phyloP scores from a whole-genome alignment of 2,329 filamentous ascomycete species.

The Coniella lustricola region DNA sequence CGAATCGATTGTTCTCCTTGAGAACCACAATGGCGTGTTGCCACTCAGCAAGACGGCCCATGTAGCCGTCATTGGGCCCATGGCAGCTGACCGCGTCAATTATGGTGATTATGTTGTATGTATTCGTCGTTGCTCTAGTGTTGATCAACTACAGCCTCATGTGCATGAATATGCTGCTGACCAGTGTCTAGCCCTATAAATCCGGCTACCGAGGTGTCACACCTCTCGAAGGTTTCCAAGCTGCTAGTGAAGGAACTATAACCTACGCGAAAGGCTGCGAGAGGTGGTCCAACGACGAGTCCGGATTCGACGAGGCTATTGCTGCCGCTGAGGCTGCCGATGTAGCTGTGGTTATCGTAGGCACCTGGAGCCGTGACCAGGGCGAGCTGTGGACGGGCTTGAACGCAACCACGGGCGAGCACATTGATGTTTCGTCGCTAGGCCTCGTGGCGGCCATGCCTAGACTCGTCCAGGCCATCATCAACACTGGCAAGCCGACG shows the following conservation, averaged over 20 bases:
- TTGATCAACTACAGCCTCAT: background rate
- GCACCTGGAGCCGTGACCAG: conserved; percentile 70
- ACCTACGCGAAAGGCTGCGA: conserved; percentile 66
- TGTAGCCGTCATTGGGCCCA: conserved; percentile 67
- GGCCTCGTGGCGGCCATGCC: conserved; percentile 65
- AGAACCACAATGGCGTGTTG: conserved; percentile 48
- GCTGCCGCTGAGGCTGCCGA: conserved; percentile 58
- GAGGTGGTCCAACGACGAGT: conserved; percentile 64
- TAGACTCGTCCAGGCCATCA: conserved; percentile 58
- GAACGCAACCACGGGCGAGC: conserved; percentile 70
- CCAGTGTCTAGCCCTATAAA: conserved; percentile 42
- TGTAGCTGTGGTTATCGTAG: conserved; percentile 66
- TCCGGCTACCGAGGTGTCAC: conserved; percentile 60
- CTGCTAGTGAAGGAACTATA: conserved; percentile 51
- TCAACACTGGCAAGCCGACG: conserved; percentile 60
- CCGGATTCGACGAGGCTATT: conserved; percentile 61
- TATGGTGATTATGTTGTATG: conserved; percentile 20
- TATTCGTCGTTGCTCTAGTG: background rate
- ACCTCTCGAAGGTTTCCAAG: conserved; percentile 61
- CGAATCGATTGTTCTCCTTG: conserved; percentile 55
- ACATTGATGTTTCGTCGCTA: conserved; percentile 58
- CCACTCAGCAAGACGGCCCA: conserved; percentile 57
- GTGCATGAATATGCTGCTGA: background rate
- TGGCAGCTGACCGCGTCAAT: conserved; percentile 66
- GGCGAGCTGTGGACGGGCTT: conserved; percentile 61